These are phyloP conservation scores for Ustilago cynodontis DNA, from an alignment of 1,284 basidiomycete species.

Conservation along the genomic window DNA sequence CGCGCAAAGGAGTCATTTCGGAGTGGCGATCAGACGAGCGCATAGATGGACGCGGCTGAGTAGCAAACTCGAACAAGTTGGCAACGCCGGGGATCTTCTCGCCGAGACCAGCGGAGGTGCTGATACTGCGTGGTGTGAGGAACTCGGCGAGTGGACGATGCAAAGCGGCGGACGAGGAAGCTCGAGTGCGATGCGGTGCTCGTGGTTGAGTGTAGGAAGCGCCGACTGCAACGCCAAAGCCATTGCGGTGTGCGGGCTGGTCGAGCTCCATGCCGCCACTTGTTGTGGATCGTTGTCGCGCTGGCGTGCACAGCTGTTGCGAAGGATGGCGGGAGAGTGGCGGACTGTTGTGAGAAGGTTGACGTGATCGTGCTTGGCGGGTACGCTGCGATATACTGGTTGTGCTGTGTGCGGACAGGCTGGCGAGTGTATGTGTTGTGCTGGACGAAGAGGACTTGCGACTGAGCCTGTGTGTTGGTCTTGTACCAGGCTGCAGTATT, in stretches of 20 bases:
- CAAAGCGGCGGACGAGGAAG: conserved; percentile 48
- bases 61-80: conserved; percentile 57
- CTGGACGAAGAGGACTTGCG: conserved; percentile 38
- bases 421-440: conserved; percentile 31
- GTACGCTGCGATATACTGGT: conserved; percentile 14
- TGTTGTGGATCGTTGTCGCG: conserved; percentile 36
- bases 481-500: conserved; percentile 48
- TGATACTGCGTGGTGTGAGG: conserved; percentile 53
- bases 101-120: conserved; percentile 45
- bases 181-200: conserved; percentile 34
- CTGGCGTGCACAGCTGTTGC: conserved; percentile 32
- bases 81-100: conserved; percentile 51
- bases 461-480: conserved; percentile 29
- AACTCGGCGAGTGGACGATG: conserved; percentile 48
- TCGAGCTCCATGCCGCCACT: conserved; percentile 29
- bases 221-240: not conserved
- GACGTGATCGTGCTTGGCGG: conserved; percentile 23
- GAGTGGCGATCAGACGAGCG: conserved; percentile 26
- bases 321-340: conserved; percentile 8
- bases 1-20: conserved; percentile 35
- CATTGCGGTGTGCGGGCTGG: conserved; percentile 5
- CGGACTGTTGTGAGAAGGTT: conserved; percentile 26
- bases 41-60: conserved; percentile 46
- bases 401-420: conserved; percentile 14
- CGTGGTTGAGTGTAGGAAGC: conserved; percentile 16